Evolutionary conservation across 345 rosid species (phyloP), one percentile per base, ranked within the genome.

Genomic region (Citropsis articulata): DNA sequence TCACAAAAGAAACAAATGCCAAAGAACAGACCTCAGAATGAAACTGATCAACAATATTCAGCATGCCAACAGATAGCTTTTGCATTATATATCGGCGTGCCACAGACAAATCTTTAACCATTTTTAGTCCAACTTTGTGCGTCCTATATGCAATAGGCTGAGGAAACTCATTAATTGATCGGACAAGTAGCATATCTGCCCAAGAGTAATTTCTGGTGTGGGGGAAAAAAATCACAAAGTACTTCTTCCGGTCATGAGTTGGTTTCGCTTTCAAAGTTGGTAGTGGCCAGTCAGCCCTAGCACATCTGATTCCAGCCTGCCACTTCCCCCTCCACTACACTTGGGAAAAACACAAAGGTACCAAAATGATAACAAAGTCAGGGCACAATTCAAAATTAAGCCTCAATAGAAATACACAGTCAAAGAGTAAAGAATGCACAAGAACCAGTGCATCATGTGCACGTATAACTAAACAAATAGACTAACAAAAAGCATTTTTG

Each of bases 241-340:
- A 97, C 81, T 93, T 85, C 86, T 97, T 97, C 64, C 98, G 86
- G 77, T 90, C 99, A 66, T 94, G 99, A 75, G 97, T 96, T 8
- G 98, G 98, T 84, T 94, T 94, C n/a, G 92, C 98, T 84, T 80
- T 94, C 85, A 94, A 84, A 69, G 98, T 97, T n/a, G 96, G 81
- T 67, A 97, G 79, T 24, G 99, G 98, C 90, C 98, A 92, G 88
- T 94, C 98, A 14, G 94, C 93, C 81, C 90, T 94, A 55, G 93
- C 94, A 77, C 99, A 97, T 85, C 91, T 88, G 73, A 97, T 93
- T 86, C 98, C 98, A 31, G 95, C 96, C 45, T 91, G 95, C 99
- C 99, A 97, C 89, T 84, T 93, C 48, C 98, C 99, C 86, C 99
- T 90, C 99, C 98, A 96, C 98, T 96, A 75, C 66, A 85, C 77